These are phyloP conservation scores for Hypoxylon sp. DNA, from an alignment of 2,329 filamentous ascomycete genomes.

Conservation along the genomic window DNA sequence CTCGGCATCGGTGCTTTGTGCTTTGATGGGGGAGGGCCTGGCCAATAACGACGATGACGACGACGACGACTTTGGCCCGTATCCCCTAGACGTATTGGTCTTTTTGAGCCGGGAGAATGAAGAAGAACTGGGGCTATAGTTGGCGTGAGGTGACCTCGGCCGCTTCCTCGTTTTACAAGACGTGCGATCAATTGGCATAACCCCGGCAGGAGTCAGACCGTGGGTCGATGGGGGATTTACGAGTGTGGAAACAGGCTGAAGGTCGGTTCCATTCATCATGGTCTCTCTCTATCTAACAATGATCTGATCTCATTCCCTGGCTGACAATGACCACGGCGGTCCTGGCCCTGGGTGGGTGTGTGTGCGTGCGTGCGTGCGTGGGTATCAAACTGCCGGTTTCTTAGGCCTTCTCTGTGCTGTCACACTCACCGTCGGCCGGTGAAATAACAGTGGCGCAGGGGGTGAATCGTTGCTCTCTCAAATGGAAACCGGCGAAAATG, in stretches of 20 bases:
- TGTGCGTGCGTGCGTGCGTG: slow-evolving; percentile 9
- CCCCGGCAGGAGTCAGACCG: slow-evolving; percentile 32
- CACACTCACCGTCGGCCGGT: slow-evolving; percentile 40
- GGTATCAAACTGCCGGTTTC: slow-evolving; percentile 40
- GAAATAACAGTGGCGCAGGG: slow-evolving; percentile 37
- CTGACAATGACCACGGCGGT: slow-evolving; percentile 22
- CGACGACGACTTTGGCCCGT: slow-evolving; percentile 22
- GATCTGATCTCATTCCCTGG: slow-evolving; percentile 39
- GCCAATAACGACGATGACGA: slow-evolving; percentile 33
- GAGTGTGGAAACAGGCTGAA: slow-evolving; percentile 28
- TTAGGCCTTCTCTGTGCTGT: slow-evolving; percentile 32
- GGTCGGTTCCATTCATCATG: slow-evolving; percentile 41
- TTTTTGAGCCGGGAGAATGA: slow-evolving; percentile 31
- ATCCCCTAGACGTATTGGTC: slow-evolving; percentile 30
- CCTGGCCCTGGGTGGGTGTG: slow-evolving; percentile 16
- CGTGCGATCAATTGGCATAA: slow-evolving; percentile 39
- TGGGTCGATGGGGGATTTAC: slow-evolving; percentile 30
- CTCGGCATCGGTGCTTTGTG: slow-evolving; percentile 25
- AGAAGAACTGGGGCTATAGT: slow-evolving; percentile 29
- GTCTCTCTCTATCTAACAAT: slow-evolving; percentile 33
- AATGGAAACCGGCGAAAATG: slow-evolving; percentile 38
- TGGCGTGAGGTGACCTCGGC: slow-evolving; percentile 28
- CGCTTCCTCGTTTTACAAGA: slow-evolving; percentile 44
- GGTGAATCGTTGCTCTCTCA: slow-evolving; percentile 28
- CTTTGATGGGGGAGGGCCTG: slow-evolving; percentile 16